A percentile compares a stretch with the other conserved stretches of the same genome.
Conservation (phyloP, 345 rosid species). For the Hirschfeldia incana region DNA sequence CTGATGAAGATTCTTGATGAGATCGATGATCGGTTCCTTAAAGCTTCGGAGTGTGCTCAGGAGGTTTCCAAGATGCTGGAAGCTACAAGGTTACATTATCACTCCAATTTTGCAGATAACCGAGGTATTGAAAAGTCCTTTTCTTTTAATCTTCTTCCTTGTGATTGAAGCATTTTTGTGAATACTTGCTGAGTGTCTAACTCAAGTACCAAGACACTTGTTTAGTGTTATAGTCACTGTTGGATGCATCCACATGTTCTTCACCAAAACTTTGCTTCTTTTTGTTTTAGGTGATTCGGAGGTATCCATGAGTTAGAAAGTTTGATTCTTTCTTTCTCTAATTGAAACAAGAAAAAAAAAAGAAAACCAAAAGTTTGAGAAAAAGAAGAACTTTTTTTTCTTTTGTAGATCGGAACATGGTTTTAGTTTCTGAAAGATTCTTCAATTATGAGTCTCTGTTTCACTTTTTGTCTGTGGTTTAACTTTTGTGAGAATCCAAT, state of each 20-base stretch:
- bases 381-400: neutral
- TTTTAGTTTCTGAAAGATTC: conserved; percentile 31
- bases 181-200: neutral
- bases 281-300: conserved; percentile 4
- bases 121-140: conserved; percentile 48
- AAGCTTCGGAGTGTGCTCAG: conserved; percentile 79
- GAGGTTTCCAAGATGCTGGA: conserved; percentile 89
- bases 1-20: conserved; percentile 63
- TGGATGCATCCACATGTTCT: too few species aligned
- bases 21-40: conserved; percentile 86
- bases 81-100: conserved; percentile 89
- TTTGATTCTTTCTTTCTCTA: conserved; percentile 26
- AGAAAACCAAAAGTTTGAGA: conserved; percentile 3
- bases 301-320: conserved; percentile 15
- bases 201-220: neutral
- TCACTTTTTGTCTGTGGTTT: conserved; percentile 39
- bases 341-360: neutral
- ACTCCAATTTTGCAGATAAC: conserved; percentile 89
- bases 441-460: conserved; percentile 6
- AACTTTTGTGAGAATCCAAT: conserved; percentile 31
- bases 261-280: neutral
- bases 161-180: conserved; percentile 8
- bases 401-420: conserved; percentile 31
- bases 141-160: neutral
- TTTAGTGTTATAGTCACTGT: neutral